Evolutionary conservation across 140 eudicot species (phyloP).

Genomic region (Oenanthe javanica): DNA sequence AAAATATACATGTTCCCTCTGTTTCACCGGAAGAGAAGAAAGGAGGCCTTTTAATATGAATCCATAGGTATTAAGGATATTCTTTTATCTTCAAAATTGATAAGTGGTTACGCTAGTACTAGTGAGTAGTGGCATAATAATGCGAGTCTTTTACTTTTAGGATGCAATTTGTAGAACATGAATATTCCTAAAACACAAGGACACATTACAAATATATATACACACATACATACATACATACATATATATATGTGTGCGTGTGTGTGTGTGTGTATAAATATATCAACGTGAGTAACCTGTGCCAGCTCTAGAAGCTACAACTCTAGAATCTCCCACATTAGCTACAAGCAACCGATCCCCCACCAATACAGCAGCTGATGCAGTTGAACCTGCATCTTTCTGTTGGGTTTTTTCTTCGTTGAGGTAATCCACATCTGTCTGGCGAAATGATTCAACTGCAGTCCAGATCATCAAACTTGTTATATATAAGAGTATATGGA

Average conservation of each 20-base stretch:
- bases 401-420: conserved; percentile 49
- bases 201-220: neutral
- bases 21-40: neutral
- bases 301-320: conserved; percentile 65
- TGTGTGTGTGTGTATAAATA: too few relatives aligned
- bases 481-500: conserved; percentile 10
- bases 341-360: conserved; percentile 60
- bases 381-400: conserved; percentile 83
- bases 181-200: neutral
- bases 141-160: neutral
- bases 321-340: conserved; percentile 83
- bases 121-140: neutral
- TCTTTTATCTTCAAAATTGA: neutral
- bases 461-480: conserved; percentile 6
- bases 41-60: neutral
- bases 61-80: neutral
- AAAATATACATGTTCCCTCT: neutral
- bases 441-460: conserved; percentile 64
- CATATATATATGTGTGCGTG: too few relatives aligned
- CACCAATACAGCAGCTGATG: conserved; percentile 59
- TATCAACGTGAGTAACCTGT: conserved; percentile 38
- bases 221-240: too few relatives aligned
- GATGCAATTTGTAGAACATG: neutral
- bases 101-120: neutral
- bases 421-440: conserved; percentile 62